Base-by-base conservation (phyloP, 352 stramenopile genomes). In the Globisporangium megalacanthum region DNA sequence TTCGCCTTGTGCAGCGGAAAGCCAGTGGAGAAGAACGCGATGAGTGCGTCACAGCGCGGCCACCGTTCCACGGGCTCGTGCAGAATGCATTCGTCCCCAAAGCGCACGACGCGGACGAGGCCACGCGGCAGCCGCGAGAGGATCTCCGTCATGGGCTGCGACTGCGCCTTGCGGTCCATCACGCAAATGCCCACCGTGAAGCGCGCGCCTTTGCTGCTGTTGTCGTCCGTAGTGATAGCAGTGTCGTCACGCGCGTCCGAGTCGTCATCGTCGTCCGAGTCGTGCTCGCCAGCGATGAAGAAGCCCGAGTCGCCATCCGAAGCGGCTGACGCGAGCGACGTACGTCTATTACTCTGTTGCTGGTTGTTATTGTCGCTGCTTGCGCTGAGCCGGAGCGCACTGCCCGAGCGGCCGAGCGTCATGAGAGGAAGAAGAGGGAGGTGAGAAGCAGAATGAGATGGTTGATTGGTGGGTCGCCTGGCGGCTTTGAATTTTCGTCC, bases 1-100 rank as follows among this genome's bases (percentile, higher is more conserved):
- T 98, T 88, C 0, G 94, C 97, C 73, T 99, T 99, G 8, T 96
- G 77, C 31, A 99, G 80, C 14, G 98, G 98, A 73, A 99, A 99
- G 1, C 96, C 97, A 33, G 92, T 85, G 0, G 92, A 99, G 77
- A 98, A 99, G 70, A 99, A 99, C 41, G 96, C 87, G 66, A 99
- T 98, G 25, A 99, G 79, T 22, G 96, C 96, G 68, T 99, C 96
- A 65, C 94, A 98, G 50, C 83, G 65, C 1, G 96, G 96, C 95
- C 95, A 98, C 6, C 68, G 42, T 42, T 98, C 96, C 13, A 99
- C 83, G 6, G 92, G 84, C 29, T 90, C 58, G 65, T 99, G 80
- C 17, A 99, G 67, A 56, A 99, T 99, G 52, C 86, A 75, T 49
- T 96, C 73, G 76, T 99, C 96, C 6, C 96, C 95, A 74, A 99